Evolutionary conservation across 1,284 basidiomycete genomes (phyloP), one percentile per base, ranked within the genome.

Genomic region (Irpex lacteus): DNA sequence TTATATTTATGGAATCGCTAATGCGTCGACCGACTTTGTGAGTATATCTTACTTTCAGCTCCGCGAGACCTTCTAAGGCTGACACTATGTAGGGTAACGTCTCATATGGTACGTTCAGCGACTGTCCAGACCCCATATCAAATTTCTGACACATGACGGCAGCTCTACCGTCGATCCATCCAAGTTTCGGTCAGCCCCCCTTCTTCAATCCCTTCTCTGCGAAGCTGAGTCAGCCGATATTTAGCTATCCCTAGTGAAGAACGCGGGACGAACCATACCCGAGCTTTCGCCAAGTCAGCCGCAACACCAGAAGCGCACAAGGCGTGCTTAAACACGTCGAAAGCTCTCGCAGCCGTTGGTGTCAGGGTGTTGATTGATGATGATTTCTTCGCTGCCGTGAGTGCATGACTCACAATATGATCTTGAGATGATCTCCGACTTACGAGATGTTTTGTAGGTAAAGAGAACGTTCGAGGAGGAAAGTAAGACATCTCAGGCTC

Each of bases 251-350:
- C 89, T 8, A 89, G 88, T 4, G 76, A 78, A 60, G 80, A 80
- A 3, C 74, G 81, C 54, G 88, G 88, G 32, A 86, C 85, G 6
- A 92, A 92, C 67, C 89, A 91, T 67, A 90, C 90, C 0, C 76
- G 82, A 3, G 84, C 77, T 0, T 92, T 92, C 71, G 78, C 89
- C 7, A 74, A 76, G 37, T 81, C 89, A 18, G 86, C 90, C 26
- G 77, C 79, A 36, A 86, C 82, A n/a, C 72, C 75, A 44, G 85
- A 85, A 66, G 90, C 91, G 8, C 91, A 92, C 70, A 74, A 79
- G 52, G 81, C 82, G 15, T 83, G 84, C 50, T 80, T 92, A 70
- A 73, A 76, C 15, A 74, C 86, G 19, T 80, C 85, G 36, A 90
- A 89, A 71, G 86, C 81, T 19, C 74, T 92, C 49, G 87, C 90